Percentiles rank a stretch among this genome's conserved stretches.
Conservation (phyloP, 371 early-diverging fungal genomes). For the Syncephalis fuscata region DNA sequence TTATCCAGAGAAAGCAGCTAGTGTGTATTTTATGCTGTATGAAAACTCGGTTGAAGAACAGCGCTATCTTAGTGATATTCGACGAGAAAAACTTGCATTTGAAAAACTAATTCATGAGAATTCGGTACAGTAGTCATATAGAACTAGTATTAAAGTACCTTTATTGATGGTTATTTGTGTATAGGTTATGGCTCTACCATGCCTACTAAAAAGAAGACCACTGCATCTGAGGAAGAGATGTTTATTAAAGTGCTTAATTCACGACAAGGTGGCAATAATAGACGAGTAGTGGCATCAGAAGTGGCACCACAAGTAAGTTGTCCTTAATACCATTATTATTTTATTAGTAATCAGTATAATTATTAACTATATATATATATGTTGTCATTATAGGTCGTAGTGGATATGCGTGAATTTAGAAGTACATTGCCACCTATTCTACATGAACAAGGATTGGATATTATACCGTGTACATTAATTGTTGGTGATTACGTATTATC, state of each 20-base stretch:
- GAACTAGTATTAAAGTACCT: background rate
- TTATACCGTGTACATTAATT: slow-evolving; percentile 72
- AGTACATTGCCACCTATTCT: slow-evolving; percentile 80
- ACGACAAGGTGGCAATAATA: slow-evolving; percentile 17
- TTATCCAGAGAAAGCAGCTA: slow-evolving; percentile 29
- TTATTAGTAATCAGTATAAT: background rate
- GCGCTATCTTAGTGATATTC: slow-evolving; percentile 61
- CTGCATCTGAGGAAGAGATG: slow-evolving; percentile 13
- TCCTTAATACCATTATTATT: background rate
- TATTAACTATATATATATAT: slow-evolving; percentile 1
- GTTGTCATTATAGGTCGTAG: slow-evolving; percentile 33
- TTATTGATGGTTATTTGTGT: slow-evolving; percentile 2
- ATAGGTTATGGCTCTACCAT: slow-evolving; percentile 1
- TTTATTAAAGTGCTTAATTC: slow-evolving; percentile 28
- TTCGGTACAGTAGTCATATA: background rate
- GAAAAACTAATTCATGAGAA: slow-evolving; percentile 85
- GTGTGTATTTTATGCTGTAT: slow-evolving; percentile 84
- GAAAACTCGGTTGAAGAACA: slow-evolving; percentile 96
- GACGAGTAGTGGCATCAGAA: slow-evolving; percentile 22
- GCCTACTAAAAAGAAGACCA: slow-evolving; percentile 13
- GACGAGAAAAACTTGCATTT: slow-evolving; percentile 93
- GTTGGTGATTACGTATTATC: slow-evolving; percentile 94
- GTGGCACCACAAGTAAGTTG: slow-evolving; percentile 13
- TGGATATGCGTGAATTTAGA: slow-evolving; percentile 93
- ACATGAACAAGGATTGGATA: slow-evolving; percentile 55